phyloP scores from a whole-genome alignment of 2,329 filamentous ascomycete genomes.

The Ophiosphaerella narmari region DNA sequence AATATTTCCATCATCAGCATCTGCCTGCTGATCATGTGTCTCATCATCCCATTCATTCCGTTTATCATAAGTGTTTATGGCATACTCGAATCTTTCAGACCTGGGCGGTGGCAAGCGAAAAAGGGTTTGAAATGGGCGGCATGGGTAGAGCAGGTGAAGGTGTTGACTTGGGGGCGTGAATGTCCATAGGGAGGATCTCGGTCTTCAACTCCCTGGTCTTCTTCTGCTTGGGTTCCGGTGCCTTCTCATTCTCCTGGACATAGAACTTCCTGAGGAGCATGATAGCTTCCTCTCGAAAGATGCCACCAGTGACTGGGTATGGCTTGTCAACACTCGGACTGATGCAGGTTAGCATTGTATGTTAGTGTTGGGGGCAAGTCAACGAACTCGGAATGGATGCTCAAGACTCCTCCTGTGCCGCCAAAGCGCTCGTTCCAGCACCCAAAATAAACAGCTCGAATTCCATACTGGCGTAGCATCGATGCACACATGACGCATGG shows the following conservation, averaged over 20 bases:
- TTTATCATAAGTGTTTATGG: too few species aligned
- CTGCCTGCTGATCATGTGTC: too few species aligned
- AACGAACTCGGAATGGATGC: slow-evolving; percentile 72
- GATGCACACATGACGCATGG: slow-evolving; percentile 99
- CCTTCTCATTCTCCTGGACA: slow-evolving; percentile 94
- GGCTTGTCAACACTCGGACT: slow-evolving; percentile 72
- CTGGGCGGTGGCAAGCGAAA: neutral
- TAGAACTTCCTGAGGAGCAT: slow-evolving; percentile 92
- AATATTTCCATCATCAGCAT: too few species aligned
- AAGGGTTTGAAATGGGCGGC: neutral
- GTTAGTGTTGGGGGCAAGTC: neutral
- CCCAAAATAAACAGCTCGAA: slow-evolving; percentile 91
- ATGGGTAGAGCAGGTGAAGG: slow-evolving; percentile 22
- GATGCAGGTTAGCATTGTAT: slow-evolving; percentile 30
- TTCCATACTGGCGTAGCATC: slow-evolving; percentile 82
- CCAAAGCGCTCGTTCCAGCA: slow-evolving; percentile 97
- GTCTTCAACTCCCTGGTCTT: slow-evolving; percentile 67
- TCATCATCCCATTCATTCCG: too few species aligned
- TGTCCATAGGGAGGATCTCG: slow-evolving; percentile 56
- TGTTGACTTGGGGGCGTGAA: slow-evolving; percentile 42
- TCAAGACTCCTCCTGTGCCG: slow-evolving; percentile 90
- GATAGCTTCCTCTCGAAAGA: slow-evolving; percentile 90
- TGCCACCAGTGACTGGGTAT: slow-evolving; percentile 82
- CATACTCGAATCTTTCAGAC: slow-evolving; percentile 53
- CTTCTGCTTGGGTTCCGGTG: slow-evolving; percentile 67